A percentile compares a stretch with the other conserved stretches of the same genome.
Evolutionary conservation across 208 protist species (phyloP).

Genomic region (Crithidia fasciculata): DNA sequence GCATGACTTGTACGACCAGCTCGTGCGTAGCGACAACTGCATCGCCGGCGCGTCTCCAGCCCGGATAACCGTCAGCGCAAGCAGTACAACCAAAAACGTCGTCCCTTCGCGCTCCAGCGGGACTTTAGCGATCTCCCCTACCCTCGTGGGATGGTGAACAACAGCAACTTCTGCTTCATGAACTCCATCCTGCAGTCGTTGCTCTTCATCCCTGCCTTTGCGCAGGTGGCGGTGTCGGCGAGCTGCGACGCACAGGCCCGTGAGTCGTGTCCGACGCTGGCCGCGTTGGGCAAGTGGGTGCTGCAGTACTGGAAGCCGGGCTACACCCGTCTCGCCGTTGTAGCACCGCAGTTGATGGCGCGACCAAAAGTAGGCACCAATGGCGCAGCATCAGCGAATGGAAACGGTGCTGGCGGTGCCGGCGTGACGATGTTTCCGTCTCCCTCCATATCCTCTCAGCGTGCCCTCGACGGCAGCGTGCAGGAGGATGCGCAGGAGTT

Average conservation of each 20-base stretch:
- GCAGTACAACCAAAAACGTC: neutral
- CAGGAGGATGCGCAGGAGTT: slow-evolving; percentile 91
- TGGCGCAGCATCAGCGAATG: no score
- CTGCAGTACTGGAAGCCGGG: slow-evolving; percentile 74
- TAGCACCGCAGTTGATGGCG: slow-evolving; percentile 16
- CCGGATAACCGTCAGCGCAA: slow-evolving; percentile 1
- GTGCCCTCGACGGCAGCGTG: slow-evolving; percentile 49
- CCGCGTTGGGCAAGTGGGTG: slow-evolving; percentile 65
- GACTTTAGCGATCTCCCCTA: slow-evolving; percentile 45
- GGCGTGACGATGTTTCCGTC: neutral
- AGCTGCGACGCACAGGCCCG: slow-evolving; percentile 30
- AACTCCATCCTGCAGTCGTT: slow-evolving; percentile 78
- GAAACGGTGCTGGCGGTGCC: neutral
- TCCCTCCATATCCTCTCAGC: neutral
- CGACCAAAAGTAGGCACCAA: neutral
- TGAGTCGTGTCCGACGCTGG: slow-evolving; percentile 48
- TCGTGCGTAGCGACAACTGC: neutral
- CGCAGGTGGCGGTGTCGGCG: slow-evolving; percentile 64
- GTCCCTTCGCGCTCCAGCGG: slow-evolving; percentile 28
- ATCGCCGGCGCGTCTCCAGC: neutral
- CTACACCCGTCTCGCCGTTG: slow-evolving; percentile 28
- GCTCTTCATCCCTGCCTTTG: slow-evolving; percentile 69
- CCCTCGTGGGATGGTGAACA: slow-evolving; percentile 77
- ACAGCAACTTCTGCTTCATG: slow-evolving; percentile 87
- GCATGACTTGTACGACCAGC: slow-evolving; percentile 21